These are phyloP conservation scores for Cenchrus fungigraminus DNA, from an alignment of 176 grass and related monocot genomes.

Conservation along the genomic window DNA sequence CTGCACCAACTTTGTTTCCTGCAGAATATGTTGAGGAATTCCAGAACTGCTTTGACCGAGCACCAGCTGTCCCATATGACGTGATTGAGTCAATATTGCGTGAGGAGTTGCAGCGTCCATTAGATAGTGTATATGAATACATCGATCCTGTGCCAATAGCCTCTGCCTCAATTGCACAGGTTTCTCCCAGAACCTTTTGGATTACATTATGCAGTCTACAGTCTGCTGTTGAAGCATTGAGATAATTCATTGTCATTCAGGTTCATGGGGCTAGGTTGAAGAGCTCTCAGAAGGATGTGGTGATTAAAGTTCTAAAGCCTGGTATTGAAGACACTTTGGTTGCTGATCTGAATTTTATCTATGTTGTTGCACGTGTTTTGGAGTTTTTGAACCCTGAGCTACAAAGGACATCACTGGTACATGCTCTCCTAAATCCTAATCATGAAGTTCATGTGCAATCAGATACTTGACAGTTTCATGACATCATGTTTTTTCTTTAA, in stretches of 20 bases:
- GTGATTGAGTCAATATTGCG: conserved; percentile 84
- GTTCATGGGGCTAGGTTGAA: conserved; percentile 94
- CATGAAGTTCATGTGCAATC: neutral
- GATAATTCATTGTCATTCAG: conserved; percentile 48
- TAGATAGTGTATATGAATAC: conserved; percentile 88
- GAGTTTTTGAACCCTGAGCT: conserved; percentile 95
- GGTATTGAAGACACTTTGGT: conserved; percentile 94
- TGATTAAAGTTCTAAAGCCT: conserved; percentile 96
- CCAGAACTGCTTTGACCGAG: conserved; percentile 90
- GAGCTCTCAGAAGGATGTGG: conserved; percentile 93
- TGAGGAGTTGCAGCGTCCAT: conserved; percentile 83
- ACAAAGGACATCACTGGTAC: conserved; percentile 86
- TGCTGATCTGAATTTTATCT: conserved; percentile 96
- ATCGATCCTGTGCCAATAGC: conserved; percentile 91
- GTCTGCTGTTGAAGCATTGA: conserved; percentile 2
- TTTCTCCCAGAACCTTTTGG: conserved; percentile 36
- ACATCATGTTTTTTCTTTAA: neutral
- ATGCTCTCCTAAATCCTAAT: conserved; percentile 26
- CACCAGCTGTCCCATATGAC: conserved; percentile 72
- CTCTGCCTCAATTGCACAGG: conserved; percentile 96
- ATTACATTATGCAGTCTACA: conserved; percentile 9
- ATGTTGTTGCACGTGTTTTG: conserved; percentile 83
- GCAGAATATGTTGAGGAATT: conserved; percentile 96
- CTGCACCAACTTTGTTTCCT: conserved; percentile 93
- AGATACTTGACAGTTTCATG: neutral